Conservation (phyloP, 495 filamentous ascomycete species). For the Annulohypoxylon moriforme region DNA sequence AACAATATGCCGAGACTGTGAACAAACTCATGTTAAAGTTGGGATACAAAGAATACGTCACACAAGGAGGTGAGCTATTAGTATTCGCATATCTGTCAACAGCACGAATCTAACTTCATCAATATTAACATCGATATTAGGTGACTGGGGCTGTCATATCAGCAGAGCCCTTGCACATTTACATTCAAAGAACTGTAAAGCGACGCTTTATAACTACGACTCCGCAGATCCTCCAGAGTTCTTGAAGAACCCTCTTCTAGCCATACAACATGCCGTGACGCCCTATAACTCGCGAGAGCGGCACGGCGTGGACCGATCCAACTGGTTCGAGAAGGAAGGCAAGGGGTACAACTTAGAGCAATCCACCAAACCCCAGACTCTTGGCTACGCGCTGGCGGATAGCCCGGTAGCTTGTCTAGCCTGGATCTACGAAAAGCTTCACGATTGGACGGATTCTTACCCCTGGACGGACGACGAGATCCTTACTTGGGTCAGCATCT, state of each 20-base stretch:
- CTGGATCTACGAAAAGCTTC: slow-evolving; percentile 78
- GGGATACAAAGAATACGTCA: slow-evolving; percentile 72
- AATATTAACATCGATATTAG: slow-evolving; percentile 41
- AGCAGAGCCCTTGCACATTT: slow-evolving; percentile 66
- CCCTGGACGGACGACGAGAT: slow-evolving; percentile 76
- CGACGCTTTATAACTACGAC: slow-evolving; percentile 73
- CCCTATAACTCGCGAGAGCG: slow-evolving; percentile 51
- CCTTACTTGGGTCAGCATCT: slow-evolving; percentile 73
- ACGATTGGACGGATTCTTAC: slow-evolving; percentile 74
- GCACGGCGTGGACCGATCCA: slow-evolving; percentile 57
- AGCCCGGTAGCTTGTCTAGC: slow-evolving; percentile 70
- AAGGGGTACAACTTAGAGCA: slow-evolving; percentile 67
- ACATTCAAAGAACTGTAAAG: slow-evolving; percentile 67
- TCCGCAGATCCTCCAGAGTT: slow-evolving; percentile 51
- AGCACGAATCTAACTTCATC: background rate
- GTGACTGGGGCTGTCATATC: slow-evolving; percentile 75
- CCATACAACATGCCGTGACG: slow-evolving; percentile 57
- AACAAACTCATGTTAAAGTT: slow-evolving; percentile 74
- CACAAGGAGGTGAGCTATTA: slow-evolving; percentile 54
- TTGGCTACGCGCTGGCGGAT: slow-evolving; percentile 67
- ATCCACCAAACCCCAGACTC: slow-evolving; percentile 71
- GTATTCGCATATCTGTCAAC: slow-evolving; percentile 19
- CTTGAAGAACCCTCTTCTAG: slow-evolving; percentile 54
- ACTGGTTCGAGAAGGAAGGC: slow-evolving; percentile 65
- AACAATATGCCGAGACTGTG: slow-evolving; percentile 69